Evolutionary conservation across 83 land plant genomes (phyloP), one percentile per base, ranked within the genome.

Genomic region (Diphasiastrum complanatum): DNA sequence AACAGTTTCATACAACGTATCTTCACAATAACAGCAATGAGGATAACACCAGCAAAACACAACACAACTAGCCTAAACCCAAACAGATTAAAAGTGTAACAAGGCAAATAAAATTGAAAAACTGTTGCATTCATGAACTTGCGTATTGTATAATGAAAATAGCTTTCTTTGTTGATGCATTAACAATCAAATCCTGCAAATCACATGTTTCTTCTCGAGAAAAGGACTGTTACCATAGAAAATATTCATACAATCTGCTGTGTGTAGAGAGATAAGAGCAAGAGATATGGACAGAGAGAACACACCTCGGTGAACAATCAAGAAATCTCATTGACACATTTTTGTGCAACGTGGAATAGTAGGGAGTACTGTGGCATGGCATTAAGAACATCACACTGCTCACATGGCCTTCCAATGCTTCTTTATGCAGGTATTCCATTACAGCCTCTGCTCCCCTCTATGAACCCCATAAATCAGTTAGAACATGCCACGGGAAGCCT

Each of bases 351-450:
- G 79, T 57, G 12, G 96, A 83, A 64, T 93, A 93, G 66, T 81
- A 88, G 31, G 98, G 96, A 47, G 98, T 93, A 32, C 88, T 73
- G 66, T 93, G 98, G 75, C 98, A 93, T 6, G 87, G 96, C 84
- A 79, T 93, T 18, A 93, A 57, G 59, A 89, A 89, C 30, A 80
- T 48, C 38, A 93, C 69, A 19, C 81, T 79, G 66, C 75, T 66
- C 53, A 83, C 89, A 43, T 74, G 79, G 11, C 72, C 76, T 23
- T 71, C 55, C 2, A 3, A 22, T 11, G 91, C 91, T 64, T 88
- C 88, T 28, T 52, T 69, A 22, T 85, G 76, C 20, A 93, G 72
- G 68, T 69, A 77, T 37, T 67, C 67, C 91, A 89, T 83, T 18
- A 83, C 89, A 63, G 81, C 84, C 71, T 93, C 96, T 55, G 81